These are phyloP conservation scores for Echinochloa phyllopogon DNA, from an alignment of 176 grass and related monocot genomes.

Conservation along the genomic window DNA sequence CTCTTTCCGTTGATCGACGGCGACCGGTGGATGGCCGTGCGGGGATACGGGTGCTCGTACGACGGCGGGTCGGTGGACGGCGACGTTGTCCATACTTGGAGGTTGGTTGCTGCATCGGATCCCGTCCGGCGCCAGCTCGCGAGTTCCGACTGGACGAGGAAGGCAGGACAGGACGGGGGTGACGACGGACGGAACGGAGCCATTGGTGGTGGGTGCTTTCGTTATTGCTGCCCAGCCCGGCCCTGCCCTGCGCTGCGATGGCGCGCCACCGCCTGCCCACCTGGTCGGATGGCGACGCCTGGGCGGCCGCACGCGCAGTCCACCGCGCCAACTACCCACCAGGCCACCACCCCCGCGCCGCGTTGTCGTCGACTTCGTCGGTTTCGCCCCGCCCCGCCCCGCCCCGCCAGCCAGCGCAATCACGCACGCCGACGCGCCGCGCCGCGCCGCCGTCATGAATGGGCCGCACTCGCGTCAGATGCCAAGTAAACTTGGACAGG, in stretches of 20 bases:
- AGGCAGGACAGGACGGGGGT: too few relatives aligned
- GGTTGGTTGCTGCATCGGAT: background rate
- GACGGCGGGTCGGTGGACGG: background rate
- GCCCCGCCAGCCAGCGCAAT: background rate
- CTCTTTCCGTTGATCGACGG: background rate
- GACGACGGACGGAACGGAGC: too few relatives aligned
- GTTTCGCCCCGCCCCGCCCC: background rate
- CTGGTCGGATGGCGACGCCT: conserved; percentile 40
- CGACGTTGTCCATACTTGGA: too few relatives aligned
- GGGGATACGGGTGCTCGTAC: background rate
- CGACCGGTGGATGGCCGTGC: background rate
- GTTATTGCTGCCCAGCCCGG: background rate
- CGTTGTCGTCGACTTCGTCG: background rate
- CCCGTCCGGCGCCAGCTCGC: background rate
- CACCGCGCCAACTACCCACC: conserved; percentile 19
- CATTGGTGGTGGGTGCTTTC: background rate
- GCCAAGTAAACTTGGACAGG: background rate
- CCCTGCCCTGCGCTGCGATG: background rate
- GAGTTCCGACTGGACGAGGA: conserved; percentile 9
- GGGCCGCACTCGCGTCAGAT: background rate
- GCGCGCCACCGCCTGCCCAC: conserved; percentile 27
- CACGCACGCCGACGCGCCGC: background rate
- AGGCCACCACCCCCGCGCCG: background rate
- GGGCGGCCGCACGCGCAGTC: conserved; percentile 2
- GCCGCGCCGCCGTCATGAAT: background rate